These are phyloP conservation scores for Trypethelium eluteriae DNA, from an alignment of 495 filamentous ascomycete genomes.

Conservation along the genomic window DNA sequence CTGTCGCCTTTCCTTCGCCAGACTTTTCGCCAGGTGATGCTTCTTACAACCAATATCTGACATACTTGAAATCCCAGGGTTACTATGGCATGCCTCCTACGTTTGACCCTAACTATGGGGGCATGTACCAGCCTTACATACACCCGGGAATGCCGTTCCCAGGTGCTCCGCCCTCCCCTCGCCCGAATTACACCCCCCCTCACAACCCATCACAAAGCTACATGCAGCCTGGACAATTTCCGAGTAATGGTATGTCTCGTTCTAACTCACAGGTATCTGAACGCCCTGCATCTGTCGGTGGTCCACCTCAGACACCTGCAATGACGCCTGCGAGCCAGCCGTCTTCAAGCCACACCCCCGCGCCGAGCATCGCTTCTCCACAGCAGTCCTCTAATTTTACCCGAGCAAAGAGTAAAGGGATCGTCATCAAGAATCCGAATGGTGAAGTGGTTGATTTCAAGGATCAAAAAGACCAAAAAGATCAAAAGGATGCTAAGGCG, in stretches of 20 bases:
- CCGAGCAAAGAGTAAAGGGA: slow-evolving; percentile 49
- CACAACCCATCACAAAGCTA: slow-evolving; percentile 34
- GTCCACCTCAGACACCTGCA: slow-evolving; percentile 54
- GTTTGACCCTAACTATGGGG: slow-evolving; percentile 32
- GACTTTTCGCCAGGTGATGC: slow-evolving; percentile 63
- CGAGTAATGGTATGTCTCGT: slow-evolving; percentile 65
- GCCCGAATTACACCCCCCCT: slow-evolving; percentile 26
- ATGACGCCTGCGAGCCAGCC: slow-evolving; percentile 45
- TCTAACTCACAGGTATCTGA: slow-evolving; percentile 74
- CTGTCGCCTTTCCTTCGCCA: slow-evolving; percentile 32
- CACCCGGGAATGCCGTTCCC: slow-evolving; percentile 37
- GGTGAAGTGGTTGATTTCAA: slow-evolving; percentile 59
- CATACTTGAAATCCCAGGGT: slow-evolving; percentile 46
- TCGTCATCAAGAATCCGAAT: slow-evolving; percentile 70
- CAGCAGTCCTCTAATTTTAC: slow-evolving; percentile 16
- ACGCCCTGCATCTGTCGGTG: slow-evolving; percentile 70
- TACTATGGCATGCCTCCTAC: slow-evolving; percentile 38
- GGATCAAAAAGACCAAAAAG: slow-evolving; percentile 29
- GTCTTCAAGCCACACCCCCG: slow-evolving; percentile 48
- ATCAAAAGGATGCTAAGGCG: slow-evolving; percentile 23
- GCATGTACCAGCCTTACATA: slow-evolving; percentile 42
- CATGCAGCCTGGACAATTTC: slow-evolving; percentile 47
- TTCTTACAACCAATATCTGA: slow-evolving; percentile 70
- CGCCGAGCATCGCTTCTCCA: slow-evolving; percentile 48
- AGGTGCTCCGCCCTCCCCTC: slow-evolving; percentile 31